Conservation (phyloP, 2,329 filamentous ascomycete genomes). For the Paecilomyces sp. region DNA sequence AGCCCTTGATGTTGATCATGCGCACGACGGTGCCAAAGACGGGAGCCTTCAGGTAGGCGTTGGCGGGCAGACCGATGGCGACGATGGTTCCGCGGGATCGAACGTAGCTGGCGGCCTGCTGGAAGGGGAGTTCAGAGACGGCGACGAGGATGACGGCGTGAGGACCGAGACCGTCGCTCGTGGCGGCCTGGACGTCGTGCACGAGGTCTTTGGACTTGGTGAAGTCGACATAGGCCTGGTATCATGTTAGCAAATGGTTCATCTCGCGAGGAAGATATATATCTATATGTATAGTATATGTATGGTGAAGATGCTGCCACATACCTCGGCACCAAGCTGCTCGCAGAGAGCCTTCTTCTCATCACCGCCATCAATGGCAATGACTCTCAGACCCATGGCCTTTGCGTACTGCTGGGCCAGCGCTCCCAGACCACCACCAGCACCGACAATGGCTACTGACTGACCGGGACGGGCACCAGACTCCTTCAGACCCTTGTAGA, state of each 20-base stretch:
- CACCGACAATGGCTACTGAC: slow-evolving; percentile 76
- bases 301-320: slow-evolving; percentile 1
- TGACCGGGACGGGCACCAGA: slow-evolving; percentile 67
- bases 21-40: slow-evolving; percentile 84
- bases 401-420: slow-evolving; percentile 82
- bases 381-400: slow-evolving; percentile 74
- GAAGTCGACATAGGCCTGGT: slow-evolving; percentile 69
- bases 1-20: slow-evolving; percentile 90
- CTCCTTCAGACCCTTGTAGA: slow-evolving; percentile 86
- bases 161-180: slow-evolving; percentile 72
- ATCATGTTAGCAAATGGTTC: slow-evolving; percentile 1
- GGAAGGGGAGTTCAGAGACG: slow-evolving; percentile 85
- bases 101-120: slow-evolving; percentile 85
- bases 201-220: slow-evolving; percentile 67
- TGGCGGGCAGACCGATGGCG: slow-evolving; percentile 80
- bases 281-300: no score
- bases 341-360: slow-evolving; percentile 67
- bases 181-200: slow-evolving; percentile 74
- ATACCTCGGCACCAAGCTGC: slow-evolving; percentile 58
- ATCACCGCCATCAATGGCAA: slow-evolving; percentile 75
- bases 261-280: no score
- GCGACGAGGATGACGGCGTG: slow-evolving; percentile 84
- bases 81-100: slow-evolving; percentile 75
- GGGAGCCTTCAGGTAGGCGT: slow-evolving; percentile 71
- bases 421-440: slow-evolving; percentile 73